These are phyloP conservation scores for Geotrichum europaeum DNA, from an alignment of 1,139 yeast genomes.

Conservation along the genomic window DNA sequence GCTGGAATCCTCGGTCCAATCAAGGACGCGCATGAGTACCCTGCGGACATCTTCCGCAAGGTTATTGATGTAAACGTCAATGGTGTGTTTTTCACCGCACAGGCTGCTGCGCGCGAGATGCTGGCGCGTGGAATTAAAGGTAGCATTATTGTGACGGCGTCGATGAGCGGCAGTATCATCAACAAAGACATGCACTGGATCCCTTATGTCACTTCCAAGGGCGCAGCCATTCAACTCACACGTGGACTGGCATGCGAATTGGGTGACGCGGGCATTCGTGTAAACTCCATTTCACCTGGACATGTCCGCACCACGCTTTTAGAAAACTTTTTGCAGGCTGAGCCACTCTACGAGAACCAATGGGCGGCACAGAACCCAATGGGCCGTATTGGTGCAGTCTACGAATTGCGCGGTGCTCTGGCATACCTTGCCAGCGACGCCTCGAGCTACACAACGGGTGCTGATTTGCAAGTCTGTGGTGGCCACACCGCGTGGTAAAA, in stretches of 20 bases:
- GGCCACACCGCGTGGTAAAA: slow-evolving; percentile 59
- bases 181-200: slow-evolving; percentile 52
- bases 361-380: slow-evolving; percentile 33
- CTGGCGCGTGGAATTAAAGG: slow-evolving; percentile 44
- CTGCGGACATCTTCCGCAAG: slow-evolving; percentile 40
- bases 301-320: slow-evolving; percentile 39
- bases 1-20: slow-evolving; percentile 55
- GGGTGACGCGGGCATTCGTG: slow-evolving; percentile 41
- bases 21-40: slow-evolving; percentile 41
- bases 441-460: slow-evolving; percentile 72
- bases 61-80: slow-evolving; percentile 46
- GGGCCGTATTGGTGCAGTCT: slow-evolving; percentile 28
- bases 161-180: slow-evolving; percentile 52
- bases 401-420: slow-evolving; percentile 69
- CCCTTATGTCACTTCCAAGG: slow-evolving; percentile 54
- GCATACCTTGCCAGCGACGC: slow-evolving; percentile 68
- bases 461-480: slow-evolving; percentile 73
- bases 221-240: slow-evolving; percentile 51
- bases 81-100: slow-evolving; percentile 50
- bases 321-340: slow-evolving; percentile 21
- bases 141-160: slow-evolving; percentile 49
- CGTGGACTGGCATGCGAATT: slow-evolving; percentile 50
- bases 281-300: slow-evolving; percentile 53
- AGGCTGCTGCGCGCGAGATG: slow-evolving; percentile 43
- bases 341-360: slow-evolving; percentile 30